Percentiles rank a stretch among this genome's conserved stretches.
phyloP scores from a whole-genome alignment of 1,139 yeast species.

The Komagataea norvegica region DNA sequence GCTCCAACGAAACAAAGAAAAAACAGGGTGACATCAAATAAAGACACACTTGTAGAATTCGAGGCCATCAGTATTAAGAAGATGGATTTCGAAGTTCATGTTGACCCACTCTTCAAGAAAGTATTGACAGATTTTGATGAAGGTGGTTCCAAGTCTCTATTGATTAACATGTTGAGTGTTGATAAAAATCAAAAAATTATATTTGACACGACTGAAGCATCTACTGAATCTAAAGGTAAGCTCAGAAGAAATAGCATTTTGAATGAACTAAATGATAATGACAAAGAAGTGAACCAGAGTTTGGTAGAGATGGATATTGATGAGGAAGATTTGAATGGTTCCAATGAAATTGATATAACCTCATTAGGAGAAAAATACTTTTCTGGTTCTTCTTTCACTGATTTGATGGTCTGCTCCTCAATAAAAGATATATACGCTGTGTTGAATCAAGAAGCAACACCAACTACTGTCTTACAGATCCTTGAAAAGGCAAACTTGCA shows the following conservation, averaged over 20 bases:
- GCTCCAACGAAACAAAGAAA: conserved; percentile 29
- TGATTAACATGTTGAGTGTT: conserved; percentile 59
- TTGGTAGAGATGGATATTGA: conserved; percentile 32
- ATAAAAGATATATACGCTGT: conserved; percentile 18
- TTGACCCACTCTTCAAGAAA: conserved; percentile 86
- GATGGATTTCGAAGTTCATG: conserved; percentile 70
- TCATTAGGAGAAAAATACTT: conserved; percentile 9
- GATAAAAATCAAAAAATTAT: conserved; percentile 32
- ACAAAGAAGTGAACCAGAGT: conserved; percentile 18
- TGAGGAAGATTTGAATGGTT: conserved; percentile 29
- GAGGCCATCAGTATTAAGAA: conserved; percentile 62
- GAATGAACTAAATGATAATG: conserved; percentile 7
- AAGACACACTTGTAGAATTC: conserved; percentile 49
- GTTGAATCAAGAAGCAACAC: conserved; percentile 16
- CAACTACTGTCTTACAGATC: conserved; percentile 18
- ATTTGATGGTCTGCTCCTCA: conserved; percentile 18
- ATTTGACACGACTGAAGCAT: conserved; percentile 36
- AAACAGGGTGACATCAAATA: conserved; percentile 40
- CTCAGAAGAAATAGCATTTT: conserved; percentile 11
- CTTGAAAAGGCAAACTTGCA: conserved; percentile 18
- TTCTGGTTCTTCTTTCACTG: conserved; percentile 3
- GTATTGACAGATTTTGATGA: conserved; percentile 92
- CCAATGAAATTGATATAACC: conserved; percentile 5
- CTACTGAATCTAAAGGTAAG: conserved; percentile 16
- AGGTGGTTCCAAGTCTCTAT: conserved; percentile 86